These are phyloP conservation scores for Phaeosphaeriaceae sp. DNA, from an alignment of 2,329 filamentous ascomycete species.

Conservation along the genomic window DNA sequence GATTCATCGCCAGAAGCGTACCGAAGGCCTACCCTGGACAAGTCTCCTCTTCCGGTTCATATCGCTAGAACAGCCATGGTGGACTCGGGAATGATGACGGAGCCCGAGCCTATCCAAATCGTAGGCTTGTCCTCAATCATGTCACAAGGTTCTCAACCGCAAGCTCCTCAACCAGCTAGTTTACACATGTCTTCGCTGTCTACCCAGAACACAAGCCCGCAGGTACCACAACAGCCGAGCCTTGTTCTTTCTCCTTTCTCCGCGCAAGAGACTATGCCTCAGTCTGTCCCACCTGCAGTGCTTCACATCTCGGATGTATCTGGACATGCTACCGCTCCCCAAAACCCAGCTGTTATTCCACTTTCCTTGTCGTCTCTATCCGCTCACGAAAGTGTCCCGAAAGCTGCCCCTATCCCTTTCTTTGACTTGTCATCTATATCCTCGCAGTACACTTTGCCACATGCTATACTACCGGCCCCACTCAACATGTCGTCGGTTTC, in stretches of 20 bases:
- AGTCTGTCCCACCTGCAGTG: conserved; percentile 15
- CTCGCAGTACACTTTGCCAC: conserved; percentile 33
- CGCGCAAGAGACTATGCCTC: conserved; percentile 31
- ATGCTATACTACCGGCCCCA: conserved; percentile 16
- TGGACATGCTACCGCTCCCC: conserved; percentile 33
- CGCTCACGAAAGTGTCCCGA: conserved; percentile 23
- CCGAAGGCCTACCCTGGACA: conserved; percentile 24
- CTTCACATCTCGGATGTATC: conserved; percentile 36
- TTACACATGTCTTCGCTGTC: conserved; percentile 35
- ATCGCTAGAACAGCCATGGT: conserved; percentile 56
- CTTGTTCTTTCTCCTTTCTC: conserved; percentile 31
- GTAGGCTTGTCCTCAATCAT: conserved; percentile 36
- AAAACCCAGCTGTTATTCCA: conserved; percentile 17
- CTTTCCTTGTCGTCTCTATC: conserved; percentile 25
- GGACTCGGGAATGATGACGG: conserved; percentile 68
- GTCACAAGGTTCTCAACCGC: conserved; percentile 35
- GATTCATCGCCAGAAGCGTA: conserved; percentile 41
- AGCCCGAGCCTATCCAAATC: conserved; percentile 58
- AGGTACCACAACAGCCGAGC: conserved; percentile 16
- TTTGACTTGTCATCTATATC: conserved; percentile 25
- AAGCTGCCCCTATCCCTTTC: conserved; percentile 12
- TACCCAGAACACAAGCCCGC: conserved; percentile 35
- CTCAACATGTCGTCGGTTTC: conserved; percentile 32
- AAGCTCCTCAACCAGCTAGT: conserved; percentile 19
- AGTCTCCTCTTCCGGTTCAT: conserved; percentile 30